phyloP scores from a whole-genome alignment of 2,329 filamentous ascomycete species.

The Epichloe typhina region DNA sequence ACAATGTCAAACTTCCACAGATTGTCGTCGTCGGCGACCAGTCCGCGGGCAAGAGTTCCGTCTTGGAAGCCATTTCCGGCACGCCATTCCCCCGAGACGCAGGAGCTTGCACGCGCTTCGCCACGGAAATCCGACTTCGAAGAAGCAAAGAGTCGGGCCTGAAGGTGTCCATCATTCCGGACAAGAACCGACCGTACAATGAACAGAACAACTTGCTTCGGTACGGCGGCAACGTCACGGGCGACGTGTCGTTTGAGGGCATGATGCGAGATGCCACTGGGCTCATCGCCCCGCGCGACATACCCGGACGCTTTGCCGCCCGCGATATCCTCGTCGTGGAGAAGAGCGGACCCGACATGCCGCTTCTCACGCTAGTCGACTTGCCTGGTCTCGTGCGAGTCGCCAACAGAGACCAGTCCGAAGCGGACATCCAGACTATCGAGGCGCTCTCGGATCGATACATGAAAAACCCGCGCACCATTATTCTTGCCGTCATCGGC shows the following conservation, averaged over 20 bases:
- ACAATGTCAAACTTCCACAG: constrained; percentile 42
- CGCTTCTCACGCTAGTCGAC: constrained; percentile 48
- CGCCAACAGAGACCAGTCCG: constrained; percentile 38
- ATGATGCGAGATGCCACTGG: constrained; percentile 38
- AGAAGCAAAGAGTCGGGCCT: constrained; percentile 30
- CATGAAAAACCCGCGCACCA: constrained; percentile 42
- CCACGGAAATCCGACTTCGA: constrained; percentile 45
- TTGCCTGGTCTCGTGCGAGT: constrained; percentile 45
- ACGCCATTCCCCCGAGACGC: constrained; percentile 48
- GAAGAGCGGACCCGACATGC: constrained; percentile 44
- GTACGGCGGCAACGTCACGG: constrained; percentile 33
- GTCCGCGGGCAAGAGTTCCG: constrained; percentile 50
- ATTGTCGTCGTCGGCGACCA: constrained; percentile 53
- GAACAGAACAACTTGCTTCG: constrained; percentile 35
- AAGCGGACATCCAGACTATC: constrained; percentile 38
- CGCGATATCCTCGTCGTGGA: constrained; percentile 44
- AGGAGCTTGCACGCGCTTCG: constrained; percentile 48
- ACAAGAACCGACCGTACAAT: constrained; percentile 30
- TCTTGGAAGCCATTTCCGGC: constrained; percentile 49
- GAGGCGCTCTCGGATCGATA: constrained; percentile 37
- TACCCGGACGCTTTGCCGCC: constrained; percentile 37
- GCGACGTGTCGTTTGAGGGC: constrained; percentile 32
- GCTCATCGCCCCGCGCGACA: constrained; percentile 35
- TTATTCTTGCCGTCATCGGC: constrained; percentile 41
- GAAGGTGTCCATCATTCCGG: constrained; percentile 41